Conservation (phyloP, 2,329 filamentous ascomycete species). For the Metarhizium robertsii region DNA sequence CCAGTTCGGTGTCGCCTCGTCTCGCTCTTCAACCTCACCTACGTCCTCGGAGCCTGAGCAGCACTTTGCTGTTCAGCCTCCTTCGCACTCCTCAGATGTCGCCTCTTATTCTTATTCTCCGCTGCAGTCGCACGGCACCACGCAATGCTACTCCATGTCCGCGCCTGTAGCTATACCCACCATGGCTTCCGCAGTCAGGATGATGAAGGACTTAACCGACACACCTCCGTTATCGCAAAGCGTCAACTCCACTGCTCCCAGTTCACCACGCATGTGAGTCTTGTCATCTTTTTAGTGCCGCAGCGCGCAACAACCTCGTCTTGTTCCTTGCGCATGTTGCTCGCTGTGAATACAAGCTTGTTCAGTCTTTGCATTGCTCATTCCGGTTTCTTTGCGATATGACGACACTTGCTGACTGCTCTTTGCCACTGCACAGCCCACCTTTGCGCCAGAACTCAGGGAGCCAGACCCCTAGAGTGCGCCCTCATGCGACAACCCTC, state of each 20-base stretch:
- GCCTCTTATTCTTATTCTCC: constrained; percentile 8
- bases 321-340: background rate
- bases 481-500: constrained; percentile 82
- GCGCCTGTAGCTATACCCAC: constrained; percentile 21
- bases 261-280: constrained; percentile 49
- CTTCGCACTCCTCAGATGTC: constrained; percentile 22
- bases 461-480: constrained; percentile 65
- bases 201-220: constrained; percentile 36
- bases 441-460: constrained; percentile 66
- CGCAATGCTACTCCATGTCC: constrained; percentile 6
- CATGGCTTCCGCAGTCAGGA: constrained; percentile 31
- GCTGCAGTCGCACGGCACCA: background rate
- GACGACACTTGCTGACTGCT: background rate
- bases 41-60: constrained; percentile 21
- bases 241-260: constrained; percentile 48
- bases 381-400: no score
- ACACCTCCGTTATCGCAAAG: constrained; percentile 48
- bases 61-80: constrained; percentile 21
- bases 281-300: background rate
- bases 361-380: background rate
- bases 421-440: constrained; percentile 36
- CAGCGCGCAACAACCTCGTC: background rate
- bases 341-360: background rate
- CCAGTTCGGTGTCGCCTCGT: constrained; percentile 24
- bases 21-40: constrained; percentile 17